These are phyloP conservation scores for Aspergillus saccharolyticus DNA, from an alignment of 495 filamentous ascomycete genomes.

Conservation along the genomic window DNA sequence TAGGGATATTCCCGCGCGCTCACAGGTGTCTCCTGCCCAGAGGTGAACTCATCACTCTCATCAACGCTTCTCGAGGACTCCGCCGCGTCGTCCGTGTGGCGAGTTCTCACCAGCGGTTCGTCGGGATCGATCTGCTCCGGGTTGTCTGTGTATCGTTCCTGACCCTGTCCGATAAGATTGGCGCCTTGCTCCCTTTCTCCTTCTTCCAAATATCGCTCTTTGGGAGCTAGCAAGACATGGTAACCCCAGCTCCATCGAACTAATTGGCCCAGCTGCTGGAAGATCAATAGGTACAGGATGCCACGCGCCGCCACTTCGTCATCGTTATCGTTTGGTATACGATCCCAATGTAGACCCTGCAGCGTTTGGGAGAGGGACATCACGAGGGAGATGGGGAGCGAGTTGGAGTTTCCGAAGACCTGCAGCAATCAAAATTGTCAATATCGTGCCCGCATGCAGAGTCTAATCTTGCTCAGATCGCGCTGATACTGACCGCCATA, in stretches of 20 bases:
- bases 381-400: constrained; percentile 92
- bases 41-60: constrained; percentile 27
- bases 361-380: constrained; percentile 89
- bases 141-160: constrained; percentile 59
- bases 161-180: constrained; percentile 57
- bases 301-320: constrained; percentile 90
- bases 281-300: constrained; percentile 92
- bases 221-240: constrained; percentile 80
- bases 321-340: constrained; percentile 84
- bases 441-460: background rate
- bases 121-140: constrained; percentile 42
- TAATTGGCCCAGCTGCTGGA: constrained; percentile 94
- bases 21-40: constrained; percentile 41
- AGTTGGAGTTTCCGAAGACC: constrained; percentile 98
- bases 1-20: constrained; percentile 32
- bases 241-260: constrained; percentile 98
- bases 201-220: constrained; percentile 56
- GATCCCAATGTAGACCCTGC: constrained; percentile 88
- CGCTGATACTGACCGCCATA: constrained; percentile 66
- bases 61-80: constrained; percentile 11
- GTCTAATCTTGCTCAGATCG: background rate
- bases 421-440: constrained; percentile 25
- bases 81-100: constrained; percentile 21
- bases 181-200: constrained; percentile 51
- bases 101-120: constrained; percentile 38